A percentile compares a stretch with the other conserved stretches of the same genome.
Evolutionary conservation across 2,329 filamentous ascomycete genomes (phyloP).

Genomic region (Reticulascus tulasneorum): DNA sequence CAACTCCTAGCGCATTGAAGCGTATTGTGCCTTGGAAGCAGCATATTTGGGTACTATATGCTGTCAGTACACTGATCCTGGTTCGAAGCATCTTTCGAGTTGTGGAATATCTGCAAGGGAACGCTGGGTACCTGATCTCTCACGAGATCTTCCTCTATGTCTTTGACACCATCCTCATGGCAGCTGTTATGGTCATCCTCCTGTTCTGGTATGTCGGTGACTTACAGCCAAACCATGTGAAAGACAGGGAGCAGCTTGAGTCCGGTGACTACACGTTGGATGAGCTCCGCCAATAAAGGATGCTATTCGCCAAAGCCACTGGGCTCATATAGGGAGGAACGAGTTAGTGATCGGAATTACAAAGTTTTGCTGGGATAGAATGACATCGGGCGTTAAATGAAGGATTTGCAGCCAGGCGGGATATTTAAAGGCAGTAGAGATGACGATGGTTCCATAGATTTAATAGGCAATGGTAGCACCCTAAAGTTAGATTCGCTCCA

Average conservation of each 20-base stretch:
- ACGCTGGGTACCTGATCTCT: slow-evolving; percentile 32
- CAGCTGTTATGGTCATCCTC: slow-evolving; percentile 28
- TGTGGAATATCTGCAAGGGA: slow-evolving; percentile 42
- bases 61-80: slow-evolving; percentile 34
- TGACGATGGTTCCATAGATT: too few species aligned
- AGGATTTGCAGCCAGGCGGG: too few species aligned
- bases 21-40: slow-evolving; percentile 20
- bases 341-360: too few species aligned
- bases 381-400: too few species aligned
- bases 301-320: too few species aligned
- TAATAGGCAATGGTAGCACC: too few species aligned
- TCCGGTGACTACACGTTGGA: slow-evolving; percentile 1
- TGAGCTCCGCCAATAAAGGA: background rate
- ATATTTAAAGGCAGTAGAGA: too few species aligned
- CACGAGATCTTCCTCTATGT: slow-evolving; percentile 38
- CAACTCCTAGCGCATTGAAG: slow-evolving; percentile 11
- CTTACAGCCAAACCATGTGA: background rate
- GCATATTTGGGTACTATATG: slow-evolving; percentile 26
- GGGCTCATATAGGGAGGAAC: too few species aligned
- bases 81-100: slow-evolving; percentile 42
- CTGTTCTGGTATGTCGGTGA: slow-evolving; percentile 7
- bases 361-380: too few species aligned
- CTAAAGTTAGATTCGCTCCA: too few species aligned
- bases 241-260: background rate
- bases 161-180: slow-evolving; percentile 39